Evolutionary conservation across 495 filamentous ascomycete genomes (phyloP), one percentile per base, ranked within the genome.

Genomic region (Daldinia grandis): DNA sequence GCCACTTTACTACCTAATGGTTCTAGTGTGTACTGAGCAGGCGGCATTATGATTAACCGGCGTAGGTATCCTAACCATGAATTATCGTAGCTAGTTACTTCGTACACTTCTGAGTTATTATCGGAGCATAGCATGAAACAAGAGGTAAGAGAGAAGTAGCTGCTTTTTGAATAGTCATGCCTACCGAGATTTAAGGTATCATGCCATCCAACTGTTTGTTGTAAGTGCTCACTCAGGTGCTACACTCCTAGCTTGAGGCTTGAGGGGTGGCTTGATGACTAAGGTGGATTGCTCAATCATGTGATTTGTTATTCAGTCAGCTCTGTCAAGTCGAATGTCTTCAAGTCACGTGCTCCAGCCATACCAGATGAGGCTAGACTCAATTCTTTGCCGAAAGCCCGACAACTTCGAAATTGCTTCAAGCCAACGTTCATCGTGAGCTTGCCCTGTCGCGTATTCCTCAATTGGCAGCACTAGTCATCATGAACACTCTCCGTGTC

Each of bases 401-500:
- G 79, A 74, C 78, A 78, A 77, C 74, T 76, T 76, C 74, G 71
- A 81, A 81, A 78, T 80, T 81, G 78, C 74, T 78, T 72, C 68
- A 75, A 61, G 69, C 69, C 71, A 72, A 76, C 57, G 73, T 66
- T 63, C 47, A 72, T 75, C 70, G 73, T 74, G 70, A 77, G 70
- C 69, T 75, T 66, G 75, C 64, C 68, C 71, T 68, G 74, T 77
- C 62, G 72, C 68, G 47, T 62, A 78, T 65, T 37, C 63, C 68
- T 66, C 80, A 85, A 86, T 87, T 85, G 84, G 81, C 79, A 78
- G 74, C 81, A 76, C 80, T 78, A 77, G 73, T 78, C 84, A 87
- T 77, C 80, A 98, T 98, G 95, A 97, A 92, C 87, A 89, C 92
- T 78, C 83, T 97, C 82, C 93, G 94, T 78, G 86, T 97, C 80